phyloP scores from a whole-genome alignment of 1,139 yeast genomes.

The Yamadazyma sp. region DNA sequence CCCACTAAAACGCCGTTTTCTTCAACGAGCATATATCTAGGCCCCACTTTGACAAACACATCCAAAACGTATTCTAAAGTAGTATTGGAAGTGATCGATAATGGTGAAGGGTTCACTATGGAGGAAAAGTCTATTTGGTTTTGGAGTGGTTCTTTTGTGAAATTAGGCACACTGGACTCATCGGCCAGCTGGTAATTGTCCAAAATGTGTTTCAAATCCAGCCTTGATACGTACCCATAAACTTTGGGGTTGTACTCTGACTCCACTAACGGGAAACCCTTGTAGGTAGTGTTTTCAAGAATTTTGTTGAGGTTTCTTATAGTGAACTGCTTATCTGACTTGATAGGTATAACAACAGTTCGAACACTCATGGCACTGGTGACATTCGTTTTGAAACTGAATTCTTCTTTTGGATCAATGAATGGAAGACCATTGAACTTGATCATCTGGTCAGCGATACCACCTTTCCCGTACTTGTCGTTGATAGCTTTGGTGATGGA shows the following conservation, averaged over 20 bases:
- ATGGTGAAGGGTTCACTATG: conserved; percentile 60
- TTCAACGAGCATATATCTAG: conserved; percentile 69
- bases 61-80: conserved; percentile 66
- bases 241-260: conserved; percentile 32
- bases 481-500: conserved; percentile 82
- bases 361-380: conserved; percentile 65
- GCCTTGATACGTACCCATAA: conserved; percentile 36
- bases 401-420: conserved; percentile 74
- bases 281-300: conserved; percentile 37
- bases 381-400: conserved; percentile 53
- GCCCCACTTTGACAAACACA: conserved; percentile 78
- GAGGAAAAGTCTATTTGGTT: conserved; percentile 34
- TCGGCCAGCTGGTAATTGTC: conserved; percentile 17
- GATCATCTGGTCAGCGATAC: conserved; percentile 96
- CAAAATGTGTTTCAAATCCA: conserved; percentile 30
- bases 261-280: conserved; percentile 58
- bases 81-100: conserved; percentile 54
- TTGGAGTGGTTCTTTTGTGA: conserved; percentile 12
- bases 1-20: conserved; percentile 57
- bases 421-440: conserved; percentile 84
- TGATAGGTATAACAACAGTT: conserved; percentile 50
- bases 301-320: conserved; percentile 37
- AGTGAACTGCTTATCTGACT: conserved; percentile 25
- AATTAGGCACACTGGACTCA: conserved; percentile 19
- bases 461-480: conserved; percentile 75